Base-by-base conservation (phyloP, 768 basidiomycete genomes). In the Lactifluus pinguis region DNA sequence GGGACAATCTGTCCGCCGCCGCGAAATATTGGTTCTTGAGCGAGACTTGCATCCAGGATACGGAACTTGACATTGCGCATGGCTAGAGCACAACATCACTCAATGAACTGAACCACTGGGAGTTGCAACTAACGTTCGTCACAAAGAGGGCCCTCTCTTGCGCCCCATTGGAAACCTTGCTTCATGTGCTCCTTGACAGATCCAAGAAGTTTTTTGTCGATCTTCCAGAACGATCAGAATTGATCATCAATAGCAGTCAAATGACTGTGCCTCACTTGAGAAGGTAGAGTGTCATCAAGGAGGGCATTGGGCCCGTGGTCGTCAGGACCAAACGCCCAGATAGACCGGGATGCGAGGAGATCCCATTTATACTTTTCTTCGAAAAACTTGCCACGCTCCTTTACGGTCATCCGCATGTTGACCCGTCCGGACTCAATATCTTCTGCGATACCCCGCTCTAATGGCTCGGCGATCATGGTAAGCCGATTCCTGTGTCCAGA, bases 111-210 rank as follows among this genome's bases (percentile, higher is more conserved):
- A 38, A 39, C 50, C 63, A 49, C 61, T 34, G 29, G 59, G 45
- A 60, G 15, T 62, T 13, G 49, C 17, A 48, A 84, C 95, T 82
- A 68, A 98, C 95, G 97, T 75, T 99, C 97, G 70, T 99, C 97
- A 69, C 97, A 98, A 44, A 99, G 71, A 42, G 97, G 97, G 7
- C 97, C 97, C 77, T 99, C 97, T 53, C 97, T 83, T 51, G 95
- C 87, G 53, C 93, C 97, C 97, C 97, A 98, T 70, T 97, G 97
- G 85, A 99, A 99, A 39, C 97, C 97, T 75, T 99, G 97, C 76
- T 93, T 98, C 69, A 99, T 87, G 64, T 93, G 88, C 66, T 98
- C 95, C 74, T 85, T 95, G 57, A 98, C 92, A 6, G 87, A 86
- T 39, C 81, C 83, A 54, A 99, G 76, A 55, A 94, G 68, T 72